A percentile compares a stretch with the other conserved stretches of the same genome.
Conservation (phyloP, 345 rosid genomes). For the Melastoma malabathricum region DNA sequence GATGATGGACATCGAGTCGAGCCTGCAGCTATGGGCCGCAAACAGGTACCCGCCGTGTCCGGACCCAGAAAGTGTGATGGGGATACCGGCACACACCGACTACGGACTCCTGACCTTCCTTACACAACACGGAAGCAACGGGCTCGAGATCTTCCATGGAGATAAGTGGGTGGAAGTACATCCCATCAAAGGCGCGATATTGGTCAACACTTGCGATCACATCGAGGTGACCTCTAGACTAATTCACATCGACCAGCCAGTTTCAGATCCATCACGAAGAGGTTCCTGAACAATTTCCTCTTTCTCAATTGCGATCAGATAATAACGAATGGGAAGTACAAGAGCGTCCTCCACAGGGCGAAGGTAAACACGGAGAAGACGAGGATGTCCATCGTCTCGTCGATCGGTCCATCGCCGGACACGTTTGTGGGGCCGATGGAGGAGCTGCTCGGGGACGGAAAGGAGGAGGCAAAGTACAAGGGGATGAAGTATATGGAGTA, state of each 20-base stretch:
- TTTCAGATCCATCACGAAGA: neutral
- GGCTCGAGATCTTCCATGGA: conserved; percentile 34
- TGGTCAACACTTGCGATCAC: conserved; percentile 41
- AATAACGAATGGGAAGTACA: conserved; percentile 47
- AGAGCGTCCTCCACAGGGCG: conserved; percentile 37
- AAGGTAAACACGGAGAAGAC: conserved; percentile 20
- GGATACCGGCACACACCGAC: conserved; percentile 44
- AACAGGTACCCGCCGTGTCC: conserved; percentile 48
- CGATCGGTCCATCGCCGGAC: conserved; percentile 32
- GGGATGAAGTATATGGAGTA: conserved; percentile 28
- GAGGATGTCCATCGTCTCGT: conserved; percentile 23
- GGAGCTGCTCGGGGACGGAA: conserved; percentile 12
- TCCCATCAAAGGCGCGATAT: conserved; percentile 22
- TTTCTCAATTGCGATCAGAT: neutral
- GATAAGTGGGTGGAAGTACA: conserved; percentile 36
- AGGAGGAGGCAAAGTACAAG: conserved; percentile 9
- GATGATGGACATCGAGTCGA: conserved; percentile 15
- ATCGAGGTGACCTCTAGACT: conserved; percentile 24
- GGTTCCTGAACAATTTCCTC: neutral
- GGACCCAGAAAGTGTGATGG: conserved; percentile 45
- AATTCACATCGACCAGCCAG: neutral
- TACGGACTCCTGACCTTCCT: conserved; percentile 43
- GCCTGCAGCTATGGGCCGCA: conserved; percentile 17
- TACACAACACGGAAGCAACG: conserved; percentile 23
- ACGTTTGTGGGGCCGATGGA: conserved; percentile 21